Conservation (phyloP, 805 yeast genomes). For the Clavispora carvajalis region DNA sequence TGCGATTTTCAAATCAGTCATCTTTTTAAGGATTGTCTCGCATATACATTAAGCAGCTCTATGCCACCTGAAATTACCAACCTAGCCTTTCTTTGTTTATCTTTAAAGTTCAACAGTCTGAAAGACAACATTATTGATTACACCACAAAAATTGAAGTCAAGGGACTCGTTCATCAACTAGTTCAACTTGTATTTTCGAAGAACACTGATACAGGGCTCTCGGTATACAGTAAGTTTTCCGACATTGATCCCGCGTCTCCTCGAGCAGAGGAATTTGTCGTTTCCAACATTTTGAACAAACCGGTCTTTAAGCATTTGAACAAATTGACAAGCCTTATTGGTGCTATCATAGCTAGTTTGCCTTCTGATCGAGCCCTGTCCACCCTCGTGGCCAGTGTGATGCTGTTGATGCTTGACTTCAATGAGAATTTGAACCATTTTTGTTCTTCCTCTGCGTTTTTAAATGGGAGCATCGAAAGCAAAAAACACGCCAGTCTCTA, state of each 20-base stretch:
- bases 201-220: neutral
- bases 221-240: slow-evolving; percentile 17
- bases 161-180: slow-evolving; percentile 7
- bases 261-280: slow-evolving; percentile 9
- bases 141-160: slow-evolving; percentile 15
- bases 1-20: slow-evolving; percentile 26
- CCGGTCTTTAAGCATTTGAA: slow-evolving; percentile 49
- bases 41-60: slow-evolving; percentile 19
- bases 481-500: slow-evolving; percentile 8
- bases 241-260: slow-evolving; percentile 7
- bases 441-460: slow-evolving; percentile 12
- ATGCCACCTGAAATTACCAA: slow-evolving; percentile 18
- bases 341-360: slow-evolving; percentile 24
- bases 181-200: neutral
- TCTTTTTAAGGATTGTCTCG: slow-evolving; percentile 27
- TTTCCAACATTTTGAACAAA: slow-evolving; percentile 15
- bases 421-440: slow-evolving; percentile 18
- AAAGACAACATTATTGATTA: slow-evolving; percentile 19
- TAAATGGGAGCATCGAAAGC: slow-evolving; percentile 5
- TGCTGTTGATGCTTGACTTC: slow-evolving; percentile 24
- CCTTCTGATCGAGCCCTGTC: slow-evolving; percentile 10
- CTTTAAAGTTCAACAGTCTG: slow-evolving; percentile 23
- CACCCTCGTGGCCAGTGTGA: slow-evolving; percentile 15
- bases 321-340: slow-evolving; percentile 42
- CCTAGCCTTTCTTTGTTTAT: slow-evolving; percentile 31